phyloP scores from a whole-genome alignment of 2,329 filamentous ascomycete species.

The Colletotrichum cordylinicola region DNA sequence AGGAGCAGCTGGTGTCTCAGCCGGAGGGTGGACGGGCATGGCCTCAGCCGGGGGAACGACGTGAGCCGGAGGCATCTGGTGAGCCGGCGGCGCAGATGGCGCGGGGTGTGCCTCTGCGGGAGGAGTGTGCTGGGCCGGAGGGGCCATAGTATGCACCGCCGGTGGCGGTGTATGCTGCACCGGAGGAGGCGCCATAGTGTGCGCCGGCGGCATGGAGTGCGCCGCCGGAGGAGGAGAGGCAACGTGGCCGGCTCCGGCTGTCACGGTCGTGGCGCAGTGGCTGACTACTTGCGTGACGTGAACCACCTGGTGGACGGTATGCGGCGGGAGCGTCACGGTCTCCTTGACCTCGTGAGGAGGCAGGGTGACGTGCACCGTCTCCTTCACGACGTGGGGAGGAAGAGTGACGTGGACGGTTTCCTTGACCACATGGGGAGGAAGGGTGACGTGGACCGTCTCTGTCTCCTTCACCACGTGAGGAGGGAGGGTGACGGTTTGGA shows the following conservation, averaged over 20 bases:
- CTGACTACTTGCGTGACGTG: not conserved
- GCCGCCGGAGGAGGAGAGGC: not conserved
- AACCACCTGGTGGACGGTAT: not conserved
- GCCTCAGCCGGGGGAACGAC: not conserved
- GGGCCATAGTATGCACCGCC: not conserved
- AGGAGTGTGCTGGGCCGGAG: not conserved
- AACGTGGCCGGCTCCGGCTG: not conserved
- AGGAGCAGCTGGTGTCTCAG: not conserved
- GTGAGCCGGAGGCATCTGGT: not conserved
- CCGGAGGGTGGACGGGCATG: not conserved
- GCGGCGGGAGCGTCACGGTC: not conserved
- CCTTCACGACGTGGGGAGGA: not conserved
- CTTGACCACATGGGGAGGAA: not conserved
- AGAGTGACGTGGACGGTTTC: slow-evolving; percentile 12
- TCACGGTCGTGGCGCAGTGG: not conserved
- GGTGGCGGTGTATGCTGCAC: not conserved
- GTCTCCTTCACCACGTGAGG: not conserved
- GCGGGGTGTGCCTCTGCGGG: not conserved
- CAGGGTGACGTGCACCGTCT: slow-evolving; percentile 3
- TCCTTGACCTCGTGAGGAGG: slow-evolving; percentile 4
- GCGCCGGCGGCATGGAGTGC: not conserved
- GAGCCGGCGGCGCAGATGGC: not conserved
- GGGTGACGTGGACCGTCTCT: slow-evolving; percentile 7
- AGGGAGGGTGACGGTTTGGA: not conserved
- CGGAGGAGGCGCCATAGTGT: not conserved